Base-by-base conservation (phyloP, 345 rosid species). In the Citrus unshiu region DNA sequence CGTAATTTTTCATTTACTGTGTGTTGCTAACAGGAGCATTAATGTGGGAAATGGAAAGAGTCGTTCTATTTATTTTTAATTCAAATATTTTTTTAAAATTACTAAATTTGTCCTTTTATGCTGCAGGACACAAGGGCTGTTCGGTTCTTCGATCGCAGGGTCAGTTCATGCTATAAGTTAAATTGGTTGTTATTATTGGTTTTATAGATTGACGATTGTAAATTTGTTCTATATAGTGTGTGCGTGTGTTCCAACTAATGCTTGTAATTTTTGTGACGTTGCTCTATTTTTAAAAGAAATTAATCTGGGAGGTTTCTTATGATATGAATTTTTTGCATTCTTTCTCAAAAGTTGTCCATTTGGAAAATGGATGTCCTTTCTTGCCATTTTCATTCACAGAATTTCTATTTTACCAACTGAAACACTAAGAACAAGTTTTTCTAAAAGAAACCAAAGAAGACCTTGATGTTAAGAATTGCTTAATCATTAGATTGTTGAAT, bases 121-220 rank as follows among this genome's bases (percentile, higher is more conserved):
- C 70, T 84, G 87, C 96, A 96, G 98, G 94, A 94, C 74, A 43
- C 89, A 3, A 89, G 97, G 86, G 93, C 97, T 70, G 88, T 96
- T 82, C 91, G 98, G 57, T 69, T 96, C 81, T 96, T 94, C 68
- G 98, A 96, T 81, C 97, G 98, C 66, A 88, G 95, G 95, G 99
- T 96, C 57, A 83, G 95, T 89, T 83, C 79, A 7, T 69, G 24
- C 61, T 70, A 64, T 54, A 58, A 13, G 65, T 62, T 49, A 14
- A 29, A 57, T 13, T 29, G 25, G 21, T 66, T 32, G 29, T 72
- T 78, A 19, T 7, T 12, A 24, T n/a, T 30, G 29, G 18, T 64
- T 4, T 73, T 80, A 10, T 72, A 57, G 3, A 13, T 69, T 25
- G 12, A n/a, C 21, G 2, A 39, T 40, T 68, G 29, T 13, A 12